Evolutionary conservation across 305 asterid species (phyloP).

Genomic region (Solanum hybrid): DNA sequence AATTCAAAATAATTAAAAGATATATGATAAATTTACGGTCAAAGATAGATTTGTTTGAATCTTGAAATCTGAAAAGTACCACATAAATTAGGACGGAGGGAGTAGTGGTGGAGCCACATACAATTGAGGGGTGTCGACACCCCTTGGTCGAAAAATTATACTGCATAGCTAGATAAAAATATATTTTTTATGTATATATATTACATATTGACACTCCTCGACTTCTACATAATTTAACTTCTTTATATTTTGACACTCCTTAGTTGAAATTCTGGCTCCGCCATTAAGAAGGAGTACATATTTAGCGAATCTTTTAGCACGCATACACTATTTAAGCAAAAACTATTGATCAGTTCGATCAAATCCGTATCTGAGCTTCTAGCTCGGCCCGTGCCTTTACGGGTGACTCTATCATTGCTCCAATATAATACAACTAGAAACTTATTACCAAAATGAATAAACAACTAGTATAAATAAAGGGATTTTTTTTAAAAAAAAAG

Average conservation of each 20-base stretch:
- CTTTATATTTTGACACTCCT: neutral
- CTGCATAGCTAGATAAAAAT: neutral
- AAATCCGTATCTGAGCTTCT: neutral
- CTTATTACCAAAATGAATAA: neutral
- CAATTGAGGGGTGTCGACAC: too few relatives aligned
- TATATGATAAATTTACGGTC: too few relatives aligned
- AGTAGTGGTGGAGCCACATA: neutral
- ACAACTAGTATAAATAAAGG: neutral
- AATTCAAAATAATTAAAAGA: too few relatives aligned
- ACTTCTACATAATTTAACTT: neutral
- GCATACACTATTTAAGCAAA: neutral
- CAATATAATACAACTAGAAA: slow-evolving; percentile 12
- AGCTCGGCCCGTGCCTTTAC: neutral
- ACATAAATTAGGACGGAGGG: too few relatives aligned
- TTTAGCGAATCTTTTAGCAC: neutral
- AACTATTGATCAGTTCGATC: neutral
- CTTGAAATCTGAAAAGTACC: too few relatives aligned
- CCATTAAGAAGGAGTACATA: neutral
- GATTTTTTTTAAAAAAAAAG: neutral
- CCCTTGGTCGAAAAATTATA: neutral
- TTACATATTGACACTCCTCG: neutral
- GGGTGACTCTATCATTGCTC: slow-evolving; percentile 44
- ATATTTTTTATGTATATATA: too few relatives aligned
- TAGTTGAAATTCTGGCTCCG: neutral
- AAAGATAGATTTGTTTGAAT: too few relatives aligned